Evolutionary conservation across 2,329 filamentous ascomycete genomes (phyloP).

Genomic region (Phyllosticta citrichinensis): DNA sequence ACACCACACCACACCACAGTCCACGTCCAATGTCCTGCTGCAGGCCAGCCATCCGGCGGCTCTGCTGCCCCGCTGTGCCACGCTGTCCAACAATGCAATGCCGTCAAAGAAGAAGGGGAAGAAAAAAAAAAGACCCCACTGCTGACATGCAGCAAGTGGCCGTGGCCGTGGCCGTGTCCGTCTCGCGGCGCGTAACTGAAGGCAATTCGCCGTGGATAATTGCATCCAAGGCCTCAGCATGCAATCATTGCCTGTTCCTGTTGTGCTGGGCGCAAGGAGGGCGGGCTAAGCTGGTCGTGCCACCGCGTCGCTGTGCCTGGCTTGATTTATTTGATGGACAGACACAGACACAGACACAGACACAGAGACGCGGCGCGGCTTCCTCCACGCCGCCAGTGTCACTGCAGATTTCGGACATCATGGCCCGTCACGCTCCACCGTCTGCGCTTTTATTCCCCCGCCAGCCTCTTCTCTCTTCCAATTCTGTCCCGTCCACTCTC

Average conservation of each 20-base stretch:
- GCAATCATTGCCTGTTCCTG: background rate
- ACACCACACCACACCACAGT: too few relatives aligned
- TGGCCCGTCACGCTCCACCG: background rate
- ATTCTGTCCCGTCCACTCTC: slow-evolving; percentile 5
- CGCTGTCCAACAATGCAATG: background rate
- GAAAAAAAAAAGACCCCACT: background rate
- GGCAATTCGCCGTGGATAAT: too few relatives aligned
- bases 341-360: too few relatives aligned
- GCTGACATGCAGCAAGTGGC: background rate
- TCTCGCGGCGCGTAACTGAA: background rate
- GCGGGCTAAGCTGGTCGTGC: background rate
- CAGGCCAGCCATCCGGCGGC: background rate
- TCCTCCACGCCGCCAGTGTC: background rate
- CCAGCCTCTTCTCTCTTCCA: background rate
- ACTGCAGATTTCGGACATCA: background rate
- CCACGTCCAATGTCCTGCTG: background rate
- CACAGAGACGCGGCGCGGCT: background rate
- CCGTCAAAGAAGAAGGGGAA: background rate
- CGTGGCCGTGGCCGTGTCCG: background rate
- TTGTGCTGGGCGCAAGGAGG: background rate
- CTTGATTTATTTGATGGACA: background rate
- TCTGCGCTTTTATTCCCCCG: background rate
- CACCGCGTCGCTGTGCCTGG: background rate
- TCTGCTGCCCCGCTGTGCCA: background rate
- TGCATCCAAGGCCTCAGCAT: background rate